phyloP scores from a whole-genome alignment of 2,329 filamentous ascomycete species.

The Myriosclerotinia scirpicola region DNA sequence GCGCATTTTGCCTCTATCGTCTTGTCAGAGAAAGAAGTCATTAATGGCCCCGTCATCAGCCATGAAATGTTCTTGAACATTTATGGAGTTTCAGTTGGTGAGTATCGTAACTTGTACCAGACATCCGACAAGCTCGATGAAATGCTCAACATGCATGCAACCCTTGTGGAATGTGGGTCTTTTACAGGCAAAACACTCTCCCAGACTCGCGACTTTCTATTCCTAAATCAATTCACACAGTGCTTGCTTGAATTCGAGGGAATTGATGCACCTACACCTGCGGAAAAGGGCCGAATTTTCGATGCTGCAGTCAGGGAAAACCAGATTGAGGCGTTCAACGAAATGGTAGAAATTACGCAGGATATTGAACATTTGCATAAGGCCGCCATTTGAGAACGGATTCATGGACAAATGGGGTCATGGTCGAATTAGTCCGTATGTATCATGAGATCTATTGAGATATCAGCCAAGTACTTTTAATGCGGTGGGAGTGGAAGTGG shows the following conservation, averaged over 20 bases:
- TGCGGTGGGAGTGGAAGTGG: too few species aligned
- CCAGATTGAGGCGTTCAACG: not conserved
- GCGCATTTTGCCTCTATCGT: slow-evolving; percentile 4
- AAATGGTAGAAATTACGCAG: not conserved
- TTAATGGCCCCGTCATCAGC: not conserved
- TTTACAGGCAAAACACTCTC: slow-evolving; percentile 10
- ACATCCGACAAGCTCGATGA: not conserved
- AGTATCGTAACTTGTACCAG: not conserved
- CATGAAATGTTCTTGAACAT: not conserved
- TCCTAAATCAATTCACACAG: not conserved
- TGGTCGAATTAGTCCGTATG: not conserved
- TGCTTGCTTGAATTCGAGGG: not conserved
- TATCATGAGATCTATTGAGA: not conserved
- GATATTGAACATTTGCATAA: not conserved
- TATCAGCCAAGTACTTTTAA: not conserved
- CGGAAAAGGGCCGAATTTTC: not conserved
- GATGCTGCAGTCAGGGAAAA: not conserved
- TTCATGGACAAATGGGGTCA: not conserved
- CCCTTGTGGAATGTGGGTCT: not conserved
- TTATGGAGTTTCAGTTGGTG: slow-evolving; percentile 13
- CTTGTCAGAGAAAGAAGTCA: not conserved
- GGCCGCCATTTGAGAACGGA: not conserved
- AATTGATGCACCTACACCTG: not conserved
- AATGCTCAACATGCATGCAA: slow-evolving; percentile 12
- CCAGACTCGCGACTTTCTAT: not conserved